Evolutionary conservation across 768 basidiomycete genomes (phyloP), one percentile per base, ranked within the genome.

Genomic region (Mycena crocata): DNA sequence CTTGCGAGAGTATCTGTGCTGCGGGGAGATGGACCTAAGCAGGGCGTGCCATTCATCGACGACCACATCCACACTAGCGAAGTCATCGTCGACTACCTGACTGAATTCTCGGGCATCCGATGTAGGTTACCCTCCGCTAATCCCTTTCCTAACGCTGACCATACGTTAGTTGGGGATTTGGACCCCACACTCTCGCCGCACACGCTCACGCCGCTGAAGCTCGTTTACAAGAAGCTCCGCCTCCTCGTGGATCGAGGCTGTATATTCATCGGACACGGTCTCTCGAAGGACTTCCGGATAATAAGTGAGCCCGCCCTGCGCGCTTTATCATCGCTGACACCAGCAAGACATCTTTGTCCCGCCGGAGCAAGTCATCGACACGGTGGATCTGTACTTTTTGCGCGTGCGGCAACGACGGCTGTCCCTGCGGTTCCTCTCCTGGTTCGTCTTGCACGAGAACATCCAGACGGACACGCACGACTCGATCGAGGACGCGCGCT

Each of bases 1-100:
- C 84, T 99, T 9, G 97, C 98, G 28, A 89, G 98, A 26, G 98
- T 99, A 1, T 98, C 96, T 4, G 96, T 97, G 19, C 78, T 99
- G 48, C 88, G 98, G 14, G 96, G 97, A 2, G 86, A 92, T 72
- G 96, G 95, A 0, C 84, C 84, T 0, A 89, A 89, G 66, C 89
- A 92, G 73, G 94, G 94, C 5, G 75, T 92, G 15, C 97, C 98
- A 2, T 98, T 99, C 79, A 98, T 99, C 71, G 98, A 99, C 71
- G 98, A 99, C 73, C 93, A 99, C 73, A 99, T 99, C 39, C 94
- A 98, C 72, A 98, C 96, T 2, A 97, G 94, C 71, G 97, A 98
- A 74, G 86, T 88, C 8, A 95, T 99, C 52, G 95, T 98, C 30
- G 96, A 99, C 79, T 99, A 98, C 76, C 79, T 99, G 71, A 99